Percentiles rank a stretch among this genome's conserved stretches.
These are phyloP conservation scores for Juglanconis oblonga DNA, from an alignment of 2,329 filamentous ascomycete genomes.

Conservation along the genomic window DNA sequence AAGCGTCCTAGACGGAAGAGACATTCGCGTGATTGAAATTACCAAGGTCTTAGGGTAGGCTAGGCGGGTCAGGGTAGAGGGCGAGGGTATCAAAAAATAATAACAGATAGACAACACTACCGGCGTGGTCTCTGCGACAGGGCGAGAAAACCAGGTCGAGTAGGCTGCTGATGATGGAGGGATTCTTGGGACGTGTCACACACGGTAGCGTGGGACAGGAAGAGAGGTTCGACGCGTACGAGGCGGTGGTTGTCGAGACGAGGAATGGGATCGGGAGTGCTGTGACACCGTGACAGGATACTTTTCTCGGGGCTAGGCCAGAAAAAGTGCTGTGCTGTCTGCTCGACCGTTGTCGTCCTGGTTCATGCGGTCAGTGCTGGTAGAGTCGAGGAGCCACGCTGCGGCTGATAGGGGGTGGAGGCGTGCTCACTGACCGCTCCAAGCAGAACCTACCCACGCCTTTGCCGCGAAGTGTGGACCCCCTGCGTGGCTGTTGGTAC, in stretches of 20 bases:
- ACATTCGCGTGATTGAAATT: conserved; percentile 16
- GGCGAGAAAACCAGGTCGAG: not conserved
- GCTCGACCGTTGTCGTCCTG: not conserved
- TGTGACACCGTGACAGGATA: not conserved
- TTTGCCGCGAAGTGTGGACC: not conserved
- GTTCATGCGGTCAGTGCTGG: not conserved
- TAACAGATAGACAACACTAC: not conserved
- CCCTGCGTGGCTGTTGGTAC: not conserved
- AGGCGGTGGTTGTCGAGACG: not conserved
- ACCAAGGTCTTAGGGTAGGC: not conserved
- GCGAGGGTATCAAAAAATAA: conserved; percentile 12
- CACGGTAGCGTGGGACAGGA: not conserved
- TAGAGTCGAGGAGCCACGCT: not conserved
- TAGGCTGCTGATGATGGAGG: not conserved
- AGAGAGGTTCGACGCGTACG: not conserved
- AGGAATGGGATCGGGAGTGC: not conserved
- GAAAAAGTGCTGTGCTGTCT: conserved; percentile 1
- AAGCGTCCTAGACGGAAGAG: conserved; percentile 16
- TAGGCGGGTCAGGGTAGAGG: too few species aligned
- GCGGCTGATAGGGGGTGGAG: conserved; percentile 8
- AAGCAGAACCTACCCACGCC: not conserved
- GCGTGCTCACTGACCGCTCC: conserved; percentile 9
- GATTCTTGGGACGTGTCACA: not conserved
- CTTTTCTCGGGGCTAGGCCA: not conserved
- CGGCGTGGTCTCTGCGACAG: conserved; percentile 5